These are phyloP conservation scores for Bruguiera hainesii DNA, from an alignment of 441 rosid species.

Conservation along the genomic window DNA sequence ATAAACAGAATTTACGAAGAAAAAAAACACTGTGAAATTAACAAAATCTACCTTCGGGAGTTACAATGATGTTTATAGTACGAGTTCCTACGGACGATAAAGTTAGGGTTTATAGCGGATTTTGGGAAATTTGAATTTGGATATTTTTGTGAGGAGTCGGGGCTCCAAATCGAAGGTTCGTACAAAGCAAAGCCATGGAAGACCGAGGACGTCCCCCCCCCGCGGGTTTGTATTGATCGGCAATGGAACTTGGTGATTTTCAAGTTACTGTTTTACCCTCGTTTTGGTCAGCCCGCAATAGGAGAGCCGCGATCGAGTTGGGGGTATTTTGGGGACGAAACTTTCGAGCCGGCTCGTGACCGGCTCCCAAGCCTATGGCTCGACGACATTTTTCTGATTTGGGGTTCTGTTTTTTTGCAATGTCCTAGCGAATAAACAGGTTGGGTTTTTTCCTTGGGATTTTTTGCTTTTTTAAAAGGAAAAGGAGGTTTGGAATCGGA, in stretches of 20 bases:
- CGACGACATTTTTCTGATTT: neutral
- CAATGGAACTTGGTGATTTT: conserved; percentile 42
- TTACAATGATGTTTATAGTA: too few species aligned
- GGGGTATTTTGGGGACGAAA: conserved; percentile 42
- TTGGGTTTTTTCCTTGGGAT: neutral
- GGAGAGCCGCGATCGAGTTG: neutral
- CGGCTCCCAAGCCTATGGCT: conserved; percentile 30
- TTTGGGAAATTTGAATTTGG: conserved; percentile 15
- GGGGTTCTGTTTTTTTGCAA: neutral
- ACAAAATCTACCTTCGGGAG: neutral
- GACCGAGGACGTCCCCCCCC: conserved; percentile 28
- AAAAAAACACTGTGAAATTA: neutral
- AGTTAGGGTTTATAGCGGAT: neutral
- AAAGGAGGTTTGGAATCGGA: too few species aligned
- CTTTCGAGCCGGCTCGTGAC: conserved; percentile 44
- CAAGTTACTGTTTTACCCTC: conserved; percentile 50
- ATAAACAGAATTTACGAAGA: neutral
- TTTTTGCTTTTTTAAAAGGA: neutral
- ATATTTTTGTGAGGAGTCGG: conserved; percentile 7
- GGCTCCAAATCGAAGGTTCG: conserved; percentile 60
- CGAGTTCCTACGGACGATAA: too few species aligned
- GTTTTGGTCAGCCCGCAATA: conserved; percentile 2
- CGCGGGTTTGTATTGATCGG: conserved; percentile 87
- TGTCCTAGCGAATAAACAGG: conserved; percentile 5
- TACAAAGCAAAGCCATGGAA: conserved; percentile 53